Evolutionary conservation across 139 green algal genomes (phyloP).

Genomic region (Diplosphaera chodatii): DNA sequence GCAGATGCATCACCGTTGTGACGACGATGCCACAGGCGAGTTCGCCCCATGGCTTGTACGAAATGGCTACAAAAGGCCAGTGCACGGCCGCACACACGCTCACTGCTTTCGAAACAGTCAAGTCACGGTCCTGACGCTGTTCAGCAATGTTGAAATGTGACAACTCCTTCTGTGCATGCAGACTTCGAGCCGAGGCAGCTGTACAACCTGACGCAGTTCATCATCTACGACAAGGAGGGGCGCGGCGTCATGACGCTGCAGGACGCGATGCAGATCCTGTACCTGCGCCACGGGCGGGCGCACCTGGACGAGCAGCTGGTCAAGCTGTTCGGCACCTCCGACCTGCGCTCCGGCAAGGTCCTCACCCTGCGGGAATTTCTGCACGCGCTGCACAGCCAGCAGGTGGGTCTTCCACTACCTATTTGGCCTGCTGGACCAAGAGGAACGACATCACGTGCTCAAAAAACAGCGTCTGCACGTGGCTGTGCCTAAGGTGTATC

Average conservation of each 20-base stretch:
- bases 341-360: conserved; percentile 82
- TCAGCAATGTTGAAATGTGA: too few relatives aligned
- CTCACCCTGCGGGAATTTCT: conserved; percentile 88
- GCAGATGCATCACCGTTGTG: conserved; percentile 79
- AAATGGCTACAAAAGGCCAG: too few relatives aligned
- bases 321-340: conserved; percentile 86
- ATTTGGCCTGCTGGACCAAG: neutral
- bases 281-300: conserved; percentile 64
- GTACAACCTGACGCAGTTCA: conserved; percentile 92
- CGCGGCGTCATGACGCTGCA: conserved; percentile 62
- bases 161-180: conserved; percentile 17
- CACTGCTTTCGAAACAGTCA: too few relatives aligned
- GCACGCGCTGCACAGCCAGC: conserved; percentile 60
- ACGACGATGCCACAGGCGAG: conserved; percentile 56
- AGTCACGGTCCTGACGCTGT: too few relatives aligned
- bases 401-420: conserved; percentile 21
- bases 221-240: conserved; percentile 85
- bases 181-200: conserved; percentile 84
- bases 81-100: too few relatives aligned
- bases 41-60: too few relatives aligned
- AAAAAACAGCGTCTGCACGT: too few relatives aligned
- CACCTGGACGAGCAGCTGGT: conserved; percentile 77
- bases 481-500: too few relatives aligned
- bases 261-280: conserved; percentile 87
- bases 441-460: too few relatives aligned